Percentiles rank a stretch among this genome's conserved stretches.
phyloP scores from a whole-genome alignment of 352 stramenopile genomes.

The Pythium dissotocum region DNA sequence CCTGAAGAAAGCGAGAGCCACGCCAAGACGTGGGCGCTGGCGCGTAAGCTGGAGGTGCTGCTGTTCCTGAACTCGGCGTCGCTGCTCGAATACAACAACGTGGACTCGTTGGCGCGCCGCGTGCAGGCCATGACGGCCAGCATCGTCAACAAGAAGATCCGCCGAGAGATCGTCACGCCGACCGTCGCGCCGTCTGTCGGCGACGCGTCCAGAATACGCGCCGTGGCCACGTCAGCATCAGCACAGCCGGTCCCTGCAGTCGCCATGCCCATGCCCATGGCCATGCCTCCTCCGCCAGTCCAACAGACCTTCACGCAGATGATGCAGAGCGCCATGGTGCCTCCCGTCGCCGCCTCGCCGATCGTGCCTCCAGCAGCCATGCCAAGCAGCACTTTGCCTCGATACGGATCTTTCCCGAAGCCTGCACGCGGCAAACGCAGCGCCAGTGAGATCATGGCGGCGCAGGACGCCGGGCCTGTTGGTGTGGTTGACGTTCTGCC shows the following conservation, averaged over 20 bases:
- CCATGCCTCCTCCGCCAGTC: not conserved
- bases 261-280: not conserved
- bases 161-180: constrained; percentile 37
- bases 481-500: not conserved
- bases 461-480: not conserved
- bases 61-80: constrained; percentile 84
- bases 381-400: not conserved
- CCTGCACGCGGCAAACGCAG: constrained; percentile 11
- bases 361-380: not conserved
- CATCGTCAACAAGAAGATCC: constrained; percentile 88
- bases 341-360: not conserved
- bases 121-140: constrained; percentile 77
- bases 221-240: too few species aligned
- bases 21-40: constrained; percentile 67
- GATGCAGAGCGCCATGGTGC: constrained; percentile 18
- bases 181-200: not conserved
- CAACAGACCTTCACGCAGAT: constrained; percentile 24
- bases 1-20: constrained; percentile 19
- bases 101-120: constrained; percentile 73
- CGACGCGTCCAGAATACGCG: not conserved
- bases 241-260: not conserved
- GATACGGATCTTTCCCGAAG: not conserved
- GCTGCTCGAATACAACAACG: constrained; percentile 78
- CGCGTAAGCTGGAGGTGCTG: constrained; percentile 81
- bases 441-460: constrained; percentile 10